These are phyloP conservation scores for Perkinsus marinus DNA, from an alignment of 169 alveolate genomes.

Conservation along the genomic window DNA sequence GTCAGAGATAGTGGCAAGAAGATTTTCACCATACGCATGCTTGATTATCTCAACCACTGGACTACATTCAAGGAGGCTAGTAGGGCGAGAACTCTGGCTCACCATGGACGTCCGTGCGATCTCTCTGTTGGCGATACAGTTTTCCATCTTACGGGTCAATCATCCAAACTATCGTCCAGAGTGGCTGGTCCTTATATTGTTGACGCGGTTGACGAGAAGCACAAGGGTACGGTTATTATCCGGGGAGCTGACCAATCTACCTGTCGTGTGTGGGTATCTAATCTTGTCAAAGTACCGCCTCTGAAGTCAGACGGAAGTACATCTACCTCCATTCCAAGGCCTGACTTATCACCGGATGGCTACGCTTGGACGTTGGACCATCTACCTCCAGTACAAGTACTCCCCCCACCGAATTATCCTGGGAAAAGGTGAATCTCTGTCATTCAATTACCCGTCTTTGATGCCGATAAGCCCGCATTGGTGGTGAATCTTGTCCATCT, in stretches of 20 bases:
- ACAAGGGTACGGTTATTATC: neutral
- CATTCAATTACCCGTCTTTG: neutral
- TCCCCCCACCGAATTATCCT: neutral
- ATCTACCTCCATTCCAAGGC: neutral
- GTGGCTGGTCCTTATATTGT: neutral
- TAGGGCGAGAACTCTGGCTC: neutral
- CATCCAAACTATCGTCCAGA: neutral
- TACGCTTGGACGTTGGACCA: neutral
- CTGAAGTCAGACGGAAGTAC: neutral
- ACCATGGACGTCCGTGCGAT: neutral
- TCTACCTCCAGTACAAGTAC: neutral
- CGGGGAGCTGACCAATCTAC: neutral
- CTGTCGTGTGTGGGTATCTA: neutral
- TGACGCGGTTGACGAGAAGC: neutral
- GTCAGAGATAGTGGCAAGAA: neutral
- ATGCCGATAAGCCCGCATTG: neutral
- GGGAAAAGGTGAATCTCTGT: neutral
- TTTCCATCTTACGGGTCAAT: neutral
- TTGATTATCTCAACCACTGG: neutral
- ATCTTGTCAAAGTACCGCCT: neutral
- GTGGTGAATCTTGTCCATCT: neutral
- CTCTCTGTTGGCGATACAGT: neutral
- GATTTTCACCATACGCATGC: neutral
- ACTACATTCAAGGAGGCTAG: neutral
- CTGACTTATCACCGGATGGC: neutral